Evolutionary conservation across 2,329 filamentous ascomycete species (phyloP).

Genomic region (Nannizziopsis barbatae): DNA sequence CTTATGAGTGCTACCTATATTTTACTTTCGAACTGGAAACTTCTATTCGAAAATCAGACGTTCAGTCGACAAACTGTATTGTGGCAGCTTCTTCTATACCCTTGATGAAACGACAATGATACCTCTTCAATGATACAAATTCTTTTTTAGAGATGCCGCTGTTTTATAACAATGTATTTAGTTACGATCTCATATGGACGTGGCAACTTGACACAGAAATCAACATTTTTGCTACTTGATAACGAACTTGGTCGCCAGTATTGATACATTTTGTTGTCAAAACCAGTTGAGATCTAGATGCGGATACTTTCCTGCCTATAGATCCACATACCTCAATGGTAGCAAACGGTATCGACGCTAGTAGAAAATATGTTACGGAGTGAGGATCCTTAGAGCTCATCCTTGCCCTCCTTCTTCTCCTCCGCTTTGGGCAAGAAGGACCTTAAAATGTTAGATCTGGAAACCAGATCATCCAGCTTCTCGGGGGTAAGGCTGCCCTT

Average conservation of each 20-base stretch:
- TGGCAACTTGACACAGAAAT: no score
- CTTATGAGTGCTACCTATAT: not conserved
- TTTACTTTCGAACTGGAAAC: not conserved
- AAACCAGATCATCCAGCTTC: conserved; percentile 80
- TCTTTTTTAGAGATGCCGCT: not conserved
- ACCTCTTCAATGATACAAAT: not conserved
- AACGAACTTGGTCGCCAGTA: not conserved
- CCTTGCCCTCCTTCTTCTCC: conserved; percentile 49
- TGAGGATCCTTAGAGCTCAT: conserved; percentile 50
- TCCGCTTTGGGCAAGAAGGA: conserved; percentile 55
- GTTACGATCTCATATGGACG: not conserved
- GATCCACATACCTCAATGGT: not conserved
- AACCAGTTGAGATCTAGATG: not conserved
- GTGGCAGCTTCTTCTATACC: not conserved
- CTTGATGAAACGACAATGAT: not conserved
- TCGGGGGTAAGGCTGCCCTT: conserved; percentile 76
- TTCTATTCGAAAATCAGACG: not conserved
- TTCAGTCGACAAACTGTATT: not conserved
- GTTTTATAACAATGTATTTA: not conserved
- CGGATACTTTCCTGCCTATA: no score
- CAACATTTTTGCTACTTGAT: no score
- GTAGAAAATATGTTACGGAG: no score
- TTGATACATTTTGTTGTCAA: not conserved
- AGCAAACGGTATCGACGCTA: no score
- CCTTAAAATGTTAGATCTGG: conserved; percentile 76